Base-by-base conservation (phyloP, 768 basidiomycete species). In the Xerocomellus amylosporus region DNA sequence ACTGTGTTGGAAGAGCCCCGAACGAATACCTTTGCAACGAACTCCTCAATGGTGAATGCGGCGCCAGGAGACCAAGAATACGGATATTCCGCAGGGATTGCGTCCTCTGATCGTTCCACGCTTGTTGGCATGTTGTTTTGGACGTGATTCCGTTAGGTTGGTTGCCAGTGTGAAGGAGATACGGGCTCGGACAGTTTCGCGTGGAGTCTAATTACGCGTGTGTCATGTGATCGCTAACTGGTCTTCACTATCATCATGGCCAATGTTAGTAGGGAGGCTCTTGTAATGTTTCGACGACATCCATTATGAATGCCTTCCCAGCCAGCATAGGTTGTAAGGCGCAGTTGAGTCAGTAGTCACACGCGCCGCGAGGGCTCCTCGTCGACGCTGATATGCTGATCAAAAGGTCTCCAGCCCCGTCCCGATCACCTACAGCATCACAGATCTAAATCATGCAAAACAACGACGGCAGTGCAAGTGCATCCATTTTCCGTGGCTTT, bases 41-140 rank as follows among this genome's bases (percentile, higher is more conserved):
- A 88, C 14, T 81, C 78, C 20, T 79, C 60, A 17, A 87, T 67
- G 12, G 79, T 59, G 28, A 75, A 17, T 24, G 74, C 66, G 3
- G 77, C 76, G 1, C 71, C 62, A 5, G 75, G 61, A 4, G 70
- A 69, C 85, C 85, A 88, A 2, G 69, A 60, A 63, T 87, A 88
- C 24, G 69, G 72, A 63, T 85, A 81, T 12, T 53, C 60, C 5
- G 59, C 10, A 24, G 77, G 75, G 7, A 77, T 39, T 15, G 41
- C 19, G 59, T 84, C 81, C 39, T 85, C 80, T 36, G 54, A 56
- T 14, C 24, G 48, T 26, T 34, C 34, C 6, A 47, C 17, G 14
- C n/a, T 39, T 14, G 49, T 45, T 10, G 62, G 44, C 62, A 66
- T 68, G 20, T 8, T 51, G 3, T 24, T 22, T 39, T 13, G 14